Conservation (phyloP, 805 yeast species). For the Wickerhamomyces alni region DNA sequence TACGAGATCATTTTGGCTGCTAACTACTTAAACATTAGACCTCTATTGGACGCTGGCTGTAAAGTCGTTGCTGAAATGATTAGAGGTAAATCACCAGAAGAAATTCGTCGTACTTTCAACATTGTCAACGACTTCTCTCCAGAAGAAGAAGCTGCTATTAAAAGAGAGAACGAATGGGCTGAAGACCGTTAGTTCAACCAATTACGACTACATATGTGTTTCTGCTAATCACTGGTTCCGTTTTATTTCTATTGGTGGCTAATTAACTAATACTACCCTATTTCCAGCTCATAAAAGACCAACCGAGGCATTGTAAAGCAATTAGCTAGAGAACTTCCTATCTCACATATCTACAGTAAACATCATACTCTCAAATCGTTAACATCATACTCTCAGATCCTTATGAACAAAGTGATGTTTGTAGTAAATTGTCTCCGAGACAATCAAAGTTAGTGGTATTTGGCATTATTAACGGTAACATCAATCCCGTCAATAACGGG, state of each 20-base stretch:
- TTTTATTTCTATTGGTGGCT: background rate
- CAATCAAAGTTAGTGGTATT: too few species aligned
- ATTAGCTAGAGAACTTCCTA: too few species aligned
- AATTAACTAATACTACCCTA: too few species aligned
- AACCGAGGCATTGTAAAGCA: too few species aligned
- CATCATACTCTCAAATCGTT: too few species aligned
- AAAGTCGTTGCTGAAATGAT: conserved; percentile 82
- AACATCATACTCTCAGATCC: too few species aligned
- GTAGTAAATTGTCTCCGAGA: too few species aligned
- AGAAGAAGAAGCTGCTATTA: conserved; percentile 83
- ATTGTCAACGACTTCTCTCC: conserved; percentile 80
- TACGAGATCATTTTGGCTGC: conserved; percentile 81
- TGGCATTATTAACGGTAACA: too few species aligned
- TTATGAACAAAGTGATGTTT: too few species aligned
- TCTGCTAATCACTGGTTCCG: background rate
- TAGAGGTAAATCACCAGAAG: conserved; percentile 74
- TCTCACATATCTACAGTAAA: too few species aligned
- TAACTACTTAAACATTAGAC: conserved; percentile 69
- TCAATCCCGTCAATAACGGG: too few species aligned
- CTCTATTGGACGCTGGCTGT: conserved; percentile 72
- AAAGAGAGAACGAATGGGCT: conserved; percentile 89
- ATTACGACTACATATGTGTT: background rate
- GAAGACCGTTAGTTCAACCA: conserved; percentile 60
- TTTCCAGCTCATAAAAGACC: too few species aligned
- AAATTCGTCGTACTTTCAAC: conserved; percentile 72